Percentiles rank a stretch among this genome's conserved stretches.
phyloP scores from a whole-genome alignment of 2,329 filamentous ascomycete species.

The Pestalotiopsis sp. region DNA sequence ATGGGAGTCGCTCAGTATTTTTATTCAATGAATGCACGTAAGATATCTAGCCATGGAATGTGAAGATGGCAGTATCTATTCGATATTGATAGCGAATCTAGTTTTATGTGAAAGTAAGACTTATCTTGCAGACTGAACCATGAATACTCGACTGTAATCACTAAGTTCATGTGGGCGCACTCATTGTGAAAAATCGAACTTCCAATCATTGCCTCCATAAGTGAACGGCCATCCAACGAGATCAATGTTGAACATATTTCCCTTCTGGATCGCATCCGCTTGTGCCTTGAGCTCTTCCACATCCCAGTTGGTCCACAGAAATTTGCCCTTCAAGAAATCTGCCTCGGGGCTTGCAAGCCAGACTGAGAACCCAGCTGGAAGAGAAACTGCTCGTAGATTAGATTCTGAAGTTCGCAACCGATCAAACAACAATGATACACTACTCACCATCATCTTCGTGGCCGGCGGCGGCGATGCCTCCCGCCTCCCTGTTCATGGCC shows the following conservation, averaged over 20 bases:
- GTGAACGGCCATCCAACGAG: constrained; percentile 21
- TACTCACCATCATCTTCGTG: constrained; percentile 31
- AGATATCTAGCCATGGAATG: too few relatives aligned
- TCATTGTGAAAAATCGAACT: not conserved
- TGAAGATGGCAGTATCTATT: too few relatives aligned
- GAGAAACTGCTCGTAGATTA: constrained; percentile 28
- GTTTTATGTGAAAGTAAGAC: too few relatives aligned
- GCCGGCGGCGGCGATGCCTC: constrained; percentile 22
- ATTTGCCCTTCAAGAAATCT: constrained; percentile 46
- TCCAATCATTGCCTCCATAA: not conserved
- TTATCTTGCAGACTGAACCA: too few relatives aligned
- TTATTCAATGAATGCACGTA: too few relatives aligned
- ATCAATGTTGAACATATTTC: constrained; percentile 19
- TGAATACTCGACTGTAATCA: too few relatives aligned
- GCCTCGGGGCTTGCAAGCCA: constrained; percentile 49
- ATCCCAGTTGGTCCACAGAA: constrained; percentile 55
- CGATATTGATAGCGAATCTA: too few relatives aligned
- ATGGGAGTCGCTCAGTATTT: too few relatives aligned
- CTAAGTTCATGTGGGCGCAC: too few relatives aligned
- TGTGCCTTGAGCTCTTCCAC: constrained; percentile 48
- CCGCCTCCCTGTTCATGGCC: constrained; percentile 23
- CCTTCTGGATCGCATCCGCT: constrained; percentile 34
- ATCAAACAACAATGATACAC: not conserved
- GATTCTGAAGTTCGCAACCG: constrained; percentile 5
- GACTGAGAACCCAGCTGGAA: constrained; percentile 44